Evolutionary conservation across 805 yeast genomes (phyloP).

Genomic region (Nakazawaea ernobii): DNA sequence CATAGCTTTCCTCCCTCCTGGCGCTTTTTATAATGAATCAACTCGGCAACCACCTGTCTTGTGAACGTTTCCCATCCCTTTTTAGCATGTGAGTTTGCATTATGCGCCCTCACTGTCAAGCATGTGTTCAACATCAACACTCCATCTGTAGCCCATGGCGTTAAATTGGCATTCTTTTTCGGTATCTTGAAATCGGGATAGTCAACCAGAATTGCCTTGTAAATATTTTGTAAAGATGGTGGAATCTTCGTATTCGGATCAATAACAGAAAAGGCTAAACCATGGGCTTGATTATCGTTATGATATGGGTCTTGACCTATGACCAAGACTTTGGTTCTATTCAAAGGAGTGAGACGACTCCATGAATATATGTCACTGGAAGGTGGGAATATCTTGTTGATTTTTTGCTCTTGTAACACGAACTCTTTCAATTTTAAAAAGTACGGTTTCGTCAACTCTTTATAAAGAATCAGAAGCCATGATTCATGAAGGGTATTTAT

Average conservation of each 20-base stretch:
- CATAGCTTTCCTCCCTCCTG: slow-evolving; percentile 48
- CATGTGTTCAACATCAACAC: slow-evolving; percentile 84
- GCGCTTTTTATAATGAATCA: slow-evolving; percentile 41
- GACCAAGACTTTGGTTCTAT: slow-evolving; percentile 67
- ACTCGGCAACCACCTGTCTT: slow-evolving; percentile 52
- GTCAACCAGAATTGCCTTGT: slow-evolving; percentile 61
- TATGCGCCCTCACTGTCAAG: slow-evolving; percentile 87
- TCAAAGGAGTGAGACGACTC: slow-evolving; percentile 80
- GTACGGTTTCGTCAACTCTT: slow-evolving; percentile 79
- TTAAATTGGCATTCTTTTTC: slow-evolving; percentile 56
- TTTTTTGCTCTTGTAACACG: slow-evolving; percentile 39
- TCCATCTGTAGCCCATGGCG: slow-evolving; percentile 84
- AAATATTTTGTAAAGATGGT: slow-evolving; percentile 81
- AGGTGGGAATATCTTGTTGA: slow-evolving; percentile 71
- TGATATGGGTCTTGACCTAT: slow-evolving; percentile 98
- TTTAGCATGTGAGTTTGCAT: slow-evolving; percentile 87
- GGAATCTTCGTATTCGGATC: slow-evolving; percentile 81
- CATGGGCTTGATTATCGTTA: slow-evolving; percentile 90
- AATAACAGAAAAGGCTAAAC: slow-evolving; percentile 86
- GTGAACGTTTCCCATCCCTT: slow-evolving; percentile 94
- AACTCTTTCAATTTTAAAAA: slow-evolving; percentile 69
- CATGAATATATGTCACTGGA: slow-evolving; percentile 77
- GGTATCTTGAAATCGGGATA: slow-evolving; percentile 69
- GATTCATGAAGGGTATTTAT: slow-evolving; percentile 62
- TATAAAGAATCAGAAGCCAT: slow-evolving; percentile 69